phyloP scores from a whole-genome alignment of 2,329 filamentous ascomycete genomes.

The Aspergillus cejpii region DNA sequence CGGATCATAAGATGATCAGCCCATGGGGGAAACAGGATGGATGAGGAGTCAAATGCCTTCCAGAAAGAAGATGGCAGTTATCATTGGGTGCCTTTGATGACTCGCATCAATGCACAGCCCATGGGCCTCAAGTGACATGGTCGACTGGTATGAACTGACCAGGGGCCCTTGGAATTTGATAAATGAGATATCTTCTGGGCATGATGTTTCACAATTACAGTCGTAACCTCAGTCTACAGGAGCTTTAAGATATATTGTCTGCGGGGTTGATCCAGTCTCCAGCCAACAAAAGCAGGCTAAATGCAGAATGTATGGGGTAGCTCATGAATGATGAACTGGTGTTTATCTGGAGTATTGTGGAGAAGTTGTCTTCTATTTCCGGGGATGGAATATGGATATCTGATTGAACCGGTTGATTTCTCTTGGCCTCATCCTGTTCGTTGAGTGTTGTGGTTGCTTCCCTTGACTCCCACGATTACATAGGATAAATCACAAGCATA shows the following conservation, averaged over 20 bases:
- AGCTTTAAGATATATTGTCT: neutral
- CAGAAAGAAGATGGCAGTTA: neutral
- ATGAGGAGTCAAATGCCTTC: neutral
- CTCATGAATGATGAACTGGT: neutral
- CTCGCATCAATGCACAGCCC: no score
- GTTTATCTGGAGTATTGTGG: neutral
- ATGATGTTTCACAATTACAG: neutral
- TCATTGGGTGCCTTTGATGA: neutral
- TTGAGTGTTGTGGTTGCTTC: neutral
- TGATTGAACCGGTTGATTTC: no score
- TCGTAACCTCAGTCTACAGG: neutral
- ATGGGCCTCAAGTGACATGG: neutral
- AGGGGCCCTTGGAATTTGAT: neutral
- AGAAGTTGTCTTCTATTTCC: neutral
- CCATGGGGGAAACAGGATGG: no score
- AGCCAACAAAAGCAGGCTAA: neutral
- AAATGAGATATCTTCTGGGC: no score
- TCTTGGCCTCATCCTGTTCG: neutral
- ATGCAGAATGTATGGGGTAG: neutral
- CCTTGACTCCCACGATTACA: neutral
- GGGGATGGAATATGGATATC: no score
- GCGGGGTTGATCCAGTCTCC: neutral
- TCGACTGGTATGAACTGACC: neutral
- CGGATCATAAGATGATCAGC: no score
- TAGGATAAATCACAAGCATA: neutral